Base-by-base conservation (phyloP, 169 alveolate species). In the Plasmodium yoelii region DNA sequence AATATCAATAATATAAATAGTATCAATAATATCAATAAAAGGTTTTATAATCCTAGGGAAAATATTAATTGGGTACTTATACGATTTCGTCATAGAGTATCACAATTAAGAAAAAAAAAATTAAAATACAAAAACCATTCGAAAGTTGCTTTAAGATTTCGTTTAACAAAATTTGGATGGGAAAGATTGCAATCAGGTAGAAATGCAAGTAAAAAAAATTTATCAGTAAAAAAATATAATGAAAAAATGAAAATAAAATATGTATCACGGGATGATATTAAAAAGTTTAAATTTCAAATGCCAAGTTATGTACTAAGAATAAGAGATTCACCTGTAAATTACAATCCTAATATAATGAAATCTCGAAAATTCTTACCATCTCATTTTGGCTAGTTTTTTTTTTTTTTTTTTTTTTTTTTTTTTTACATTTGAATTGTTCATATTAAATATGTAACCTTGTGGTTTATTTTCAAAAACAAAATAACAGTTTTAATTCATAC, bases 101-200 rank as follows among this genome's bases (percentile, higher is more conserved):
- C 92, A 22, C 93, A 93, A 39, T 42, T 91, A 67, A 55, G 93
- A 19, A 82, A 72, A 75, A 92, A 74, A 88, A 93, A 93, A 86
- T 86, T 87, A 55, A 93, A 93, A 72, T 94, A 64, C 34, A 93
- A 93, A 86, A 91, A 91, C 68, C 96, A 93, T 69, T 90, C 94
- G 5, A 84, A 93, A 12, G 96, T 93, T 26, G 93, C 94, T 18
- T 77, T 93, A 57, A 69, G 96, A 49, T 93, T 93, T 73, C 90
- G 96, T 49, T 90, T 93, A 51, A 93, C 96, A 13, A 87, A 91
- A 88, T 93, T 93, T 72, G 96, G 96, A 34, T 93, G 96, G 96
- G 96, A 93, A 60, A 84, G 96, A 28, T 59, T 93, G 19, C 94
- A 88, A 57, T 73, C 92, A 60, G 94, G 94, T 42, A 63, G 96